Evolutionary conservation across 2,329 filamentous ascomycete genomes (phyloP).

Genomic region (Epichloe sibirici): DNA sequence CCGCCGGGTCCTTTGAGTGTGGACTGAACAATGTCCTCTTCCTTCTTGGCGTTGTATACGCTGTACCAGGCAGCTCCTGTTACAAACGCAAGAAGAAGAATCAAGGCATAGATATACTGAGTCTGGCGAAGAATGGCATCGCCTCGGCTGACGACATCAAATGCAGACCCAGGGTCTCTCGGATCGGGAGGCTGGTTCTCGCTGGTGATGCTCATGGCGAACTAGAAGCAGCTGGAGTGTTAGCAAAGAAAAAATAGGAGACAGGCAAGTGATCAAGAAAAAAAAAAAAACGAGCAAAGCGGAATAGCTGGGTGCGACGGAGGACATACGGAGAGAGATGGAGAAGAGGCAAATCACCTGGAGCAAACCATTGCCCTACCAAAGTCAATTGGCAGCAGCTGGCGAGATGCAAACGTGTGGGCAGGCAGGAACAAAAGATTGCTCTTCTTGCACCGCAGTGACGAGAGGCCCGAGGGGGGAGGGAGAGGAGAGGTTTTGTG

Average conservation of each 20-base stretch:
- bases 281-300: background rate
- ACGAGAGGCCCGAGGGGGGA: background rate
- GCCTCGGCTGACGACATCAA: slow-evolving; percentile 17
- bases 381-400: slow-evolving; percentile 21
- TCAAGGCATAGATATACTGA: slow-evolving; percentile 38
- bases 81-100: slow-evolving; percentile 42
- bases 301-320: background rate
- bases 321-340: slow-evolving; percentile 12
- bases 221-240: slow-evolving; percentile 11
- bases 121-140: slow-evolving; percentile 33
- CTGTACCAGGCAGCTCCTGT: slow-evolving; percentile 39
- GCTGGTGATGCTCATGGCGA: slow-evolving; percentile 25
- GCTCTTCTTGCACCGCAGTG: background rate
- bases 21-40: slow-evolving; percentile 34
- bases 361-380: slow-evolving; percentile 26
- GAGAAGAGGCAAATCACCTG: slow-evolving; percentile 19
- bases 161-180: slow-evolving; percentile 11
- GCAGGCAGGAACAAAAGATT: slow-evolving; percentile 1
- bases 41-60: slow-evolving; percentile 37
- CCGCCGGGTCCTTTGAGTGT: slow-evolving; percentile 67
- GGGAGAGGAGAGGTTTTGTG: background rate
- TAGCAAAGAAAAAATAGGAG: background rate
- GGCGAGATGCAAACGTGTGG: slow-evolving; percentile 5
- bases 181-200: slow-evolving; percentile 17
- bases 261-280: background rate